Evolutionary conservation across 192 early-diverging fungal species (phyloP), one percentile per base, ranked within the genome.

Genomic region (Podochytrium sp.): DNA sequence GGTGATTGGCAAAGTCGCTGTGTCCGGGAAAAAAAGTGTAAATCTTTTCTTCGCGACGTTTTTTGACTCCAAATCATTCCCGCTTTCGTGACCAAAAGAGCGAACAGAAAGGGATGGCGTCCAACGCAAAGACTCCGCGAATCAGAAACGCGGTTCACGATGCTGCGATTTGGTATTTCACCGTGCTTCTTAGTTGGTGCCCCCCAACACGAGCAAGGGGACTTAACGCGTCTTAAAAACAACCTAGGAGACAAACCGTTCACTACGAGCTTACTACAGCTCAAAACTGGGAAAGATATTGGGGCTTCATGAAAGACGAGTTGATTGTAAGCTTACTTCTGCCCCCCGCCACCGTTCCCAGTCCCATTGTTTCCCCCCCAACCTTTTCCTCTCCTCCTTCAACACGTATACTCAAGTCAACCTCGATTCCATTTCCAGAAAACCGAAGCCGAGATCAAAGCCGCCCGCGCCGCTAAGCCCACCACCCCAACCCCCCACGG

Each of bases 241-340:
- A 55, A 20, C 0, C 7, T 29, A 86, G 84, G 84, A 71, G 84
- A 38, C 84, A 86, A 69, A 86, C 82, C 7, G 81, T 84, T 43
- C 56, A 74, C 49, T 81, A 84, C 51, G 85, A 86, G 70, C 66
- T 79, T 3, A 79, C 69, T 27, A 86, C 82, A n/a, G 81, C 83
- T 3, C 75, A 74, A 20, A 80, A 83, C 56, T 86, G 85, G 85
- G 78, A 86, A 53, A 41, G 73, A 2, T 66, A 78, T 56, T 86
- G 83, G 83, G 85, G 85, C 16, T 86, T 86, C 68, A 84, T 86
- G 80, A 65, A 72, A 23, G 80, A 83, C 3, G 74, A 82, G 5
- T 78, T 78, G 55, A 43, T 76, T 52, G 79, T 77, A 43, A 58
- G 73, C 34, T 7, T 5, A n/a, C n/a, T n/a, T n/a, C n/a, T n/a